phyloP scores from a whole-genome alignment of 352 stramenopile genomes.

The Aphanomyces stellatus region DNA sequence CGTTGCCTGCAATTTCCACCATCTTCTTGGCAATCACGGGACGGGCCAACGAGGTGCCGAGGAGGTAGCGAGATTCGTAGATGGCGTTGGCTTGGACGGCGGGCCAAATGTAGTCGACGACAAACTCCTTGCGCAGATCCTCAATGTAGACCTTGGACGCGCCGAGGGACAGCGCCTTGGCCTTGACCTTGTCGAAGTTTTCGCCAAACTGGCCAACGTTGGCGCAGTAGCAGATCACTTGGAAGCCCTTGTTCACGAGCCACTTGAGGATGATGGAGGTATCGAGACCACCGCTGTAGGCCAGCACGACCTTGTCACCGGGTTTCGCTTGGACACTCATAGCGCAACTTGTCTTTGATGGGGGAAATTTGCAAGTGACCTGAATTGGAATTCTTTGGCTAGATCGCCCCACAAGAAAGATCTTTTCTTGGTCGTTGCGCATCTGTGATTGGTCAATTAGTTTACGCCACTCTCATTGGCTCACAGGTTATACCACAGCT shows the following conservation, averaged over 20 bases:
- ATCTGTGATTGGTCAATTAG: no score
- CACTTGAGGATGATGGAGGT: constrained; percentile 99
- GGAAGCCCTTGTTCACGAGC: constrained; percentile 97
- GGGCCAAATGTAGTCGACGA: constrained; percentile 91
- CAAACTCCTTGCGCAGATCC: constrained; percentile 97
- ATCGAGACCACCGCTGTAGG: constrained; percentile 96
- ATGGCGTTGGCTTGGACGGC: constrained; percentile 95
- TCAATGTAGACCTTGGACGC: constrained; percentile 91
- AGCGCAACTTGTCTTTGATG: background rate
- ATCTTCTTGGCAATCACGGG: constrained; percentile 97
- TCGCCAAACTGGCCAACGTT: constrained; percentile 97
- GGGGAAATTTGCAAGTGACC: background rate
- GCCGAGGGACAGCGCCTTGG: constrained; percentile 77
- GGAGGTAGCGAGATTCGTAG: constrained; percentile 96
- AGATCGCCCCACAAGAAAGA: background rate
- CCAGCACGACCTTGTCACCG: constrained; percentile 91
- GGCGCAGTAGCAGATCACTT: constrained; percentile 98
- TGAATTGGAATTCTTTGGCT: background rate
- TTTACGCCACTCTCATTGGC: no score
- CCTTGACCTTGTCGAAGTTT: constrained; percentile 92
- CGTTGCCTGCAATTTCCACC: constrained; percentile 88
- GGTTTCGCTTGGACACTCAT: constrained; percentile 70
- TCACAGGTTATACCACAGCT: no score
- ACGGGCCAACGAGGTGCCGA: constrained; percentile 96
- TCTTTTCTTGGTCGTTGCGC: no score